These are phyloP conservation scores for Lomentospora prolificans DNA, from an alignment of 2,329 filamentous ascomycete species.

Conservation along the genomic window DNA sequence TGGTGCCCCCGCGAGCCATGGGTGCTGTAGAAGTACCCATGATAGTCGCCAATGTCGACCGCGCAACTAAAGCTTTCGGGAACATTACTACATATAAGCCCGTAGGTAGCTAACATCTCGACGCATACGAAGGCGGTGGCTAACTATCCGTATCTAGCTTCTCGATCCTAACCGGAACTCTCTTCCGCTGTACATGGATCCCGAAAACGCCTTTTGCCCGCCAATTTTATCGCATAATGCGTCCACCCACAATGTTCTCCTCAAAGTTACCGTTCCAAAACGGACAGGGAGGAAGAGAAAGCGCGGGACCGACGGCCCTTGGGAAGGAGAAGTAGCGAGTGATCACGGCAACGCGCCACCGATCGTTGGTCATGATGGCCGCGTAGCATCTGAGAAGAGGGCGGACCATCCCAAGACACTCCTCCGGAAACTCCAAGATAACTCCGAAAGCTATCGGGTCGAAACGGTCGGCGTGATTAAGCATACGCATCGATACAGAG, in stretches of 20 bases:
- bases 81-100: conserved; percentile 26
- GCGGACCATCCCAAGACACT: conserved; percentile 45
- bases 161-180: conserved; percentile 39
- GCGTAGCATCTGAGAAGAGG: conserved; percentile 33
- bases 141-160: conserved; percentile 22
- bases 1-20: conserved; percentile 23
- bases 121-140: background rate
- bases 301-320: conserved; percentile 62
- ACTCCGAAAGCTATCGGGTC: conserved; percentile 53
- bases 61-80: conserved; percentile 31
- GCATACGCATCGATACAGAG: conserved; percentile 78
- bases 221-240: conserved; percentile 69
- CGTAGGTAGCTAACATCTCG: conserved; percentile 20
- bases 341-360: background rate
- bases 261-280: conserved; percentile 80
- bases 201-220: conserved; percentile 68
- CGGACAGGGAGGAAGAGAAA: conserved; percentile 80
- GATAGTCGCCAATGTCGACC: conserved; percentile 32
- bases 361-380: conserved; percentile 13
- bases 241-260: conserved; percentile 69
- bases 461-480: conserved; percentile 64
- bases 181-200: conserved; percentile 65
- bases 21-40: conserved; percentile 34
- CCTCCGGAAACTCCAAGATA: conserved; percentile 59
- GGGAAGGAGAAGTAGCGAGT: conserved; percentile 28